Percentiles rank a stretch among this genome's conserved stretches.
phyloP scores from a whole-genome alignment of 306 rosid genomes.

The Aeschynomene evenia region DNA sequence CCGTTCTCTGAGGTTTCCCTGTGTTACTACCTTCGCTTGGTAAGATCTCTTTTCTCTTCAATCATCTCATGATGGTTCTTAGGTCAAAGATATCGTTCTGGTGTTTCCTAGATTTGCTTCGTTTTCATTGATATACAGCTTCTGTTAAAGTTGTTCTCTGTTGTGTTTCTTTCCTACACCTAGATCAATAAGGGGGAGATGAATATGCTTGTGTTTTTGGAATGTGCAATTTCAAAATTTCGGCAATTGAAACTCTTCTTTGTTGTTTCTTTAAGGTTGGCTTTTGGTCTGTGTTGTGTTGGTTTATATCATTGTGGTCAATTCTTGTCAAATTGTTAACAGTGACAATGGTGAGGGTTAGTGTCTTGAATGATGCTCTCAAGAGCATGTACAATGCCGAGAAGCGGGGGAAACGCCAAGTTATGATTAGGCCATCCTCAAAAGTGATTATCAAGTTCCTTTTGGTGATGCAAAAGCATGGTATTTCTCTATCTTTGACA shows the following conservation, averaged over 20 bases:
- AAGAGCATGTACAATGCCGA: slow-evolving; percentile 51
- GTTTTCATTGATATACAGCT: too few relatives aligned
- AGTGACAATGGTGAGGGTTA: slow-evolving; percentile 49
- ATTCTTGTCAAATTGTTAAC: slow-evolving; percentile 18
- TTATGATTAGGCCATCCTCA: slow-evolving; percentile 45
- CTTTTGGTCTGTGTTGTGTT: not conserved
- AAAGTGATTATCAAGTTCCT: slow-evolving; percentile 43
- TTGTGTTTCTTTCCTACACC: not conserved
- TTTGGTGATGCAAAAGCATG: slow-evolving; percentile 48
- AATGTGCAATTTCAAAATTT: not conserved
- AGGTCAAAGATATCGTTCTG: not conserved
- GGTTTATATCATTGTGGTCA: not conserved
- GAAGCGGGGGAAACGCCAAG: slow-evolving; percentile 45
- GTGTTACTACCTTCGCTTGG: slow-evolving; percentile 9
- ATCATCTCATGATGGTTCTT: not conserved
- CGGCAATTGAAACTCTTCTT: not conserved
- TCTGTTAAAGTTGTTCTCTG: not conserved
- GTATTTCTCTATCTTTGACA: not conserved
- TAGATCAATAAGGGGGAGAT: not conserved
- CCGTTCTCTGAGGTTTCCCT: slow-evolving; percentile 19
- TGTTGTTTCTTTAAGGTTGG: not conserved
- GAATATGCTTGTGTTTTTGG: not conserved
- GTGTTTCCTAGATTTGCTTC: not conserved
- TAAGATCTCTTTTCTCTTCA: slow-evolving; percentile 22
- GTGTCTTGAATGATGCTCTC: slow-evolving; percentile 49